Evolutionary conservation across 306 rosid species (phyloP).

Genomic region (Phaseolus lunatus): DNA sequence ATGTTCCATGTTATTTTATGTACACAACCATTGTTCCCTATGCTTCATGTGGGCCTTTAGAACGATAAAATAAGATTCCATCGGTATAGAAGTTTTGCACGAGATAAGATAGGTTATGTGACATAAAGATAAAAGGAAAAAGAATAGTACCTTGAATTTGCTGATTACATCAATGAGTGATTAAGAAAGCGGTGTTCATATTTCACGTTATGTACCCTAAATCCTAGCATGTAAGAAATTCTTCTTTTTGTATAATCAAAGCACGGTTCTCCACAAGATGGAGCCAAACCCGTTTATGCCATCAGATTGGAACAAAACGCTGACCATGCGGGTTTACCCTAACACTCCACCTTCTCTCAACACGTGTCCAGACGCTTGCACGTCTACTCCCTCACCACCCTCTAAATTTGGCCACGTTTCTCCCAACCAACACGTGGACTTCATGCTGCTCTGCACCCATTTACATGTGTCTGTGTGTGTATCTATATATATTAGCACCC

Average conservation of each 20-base stretch:
- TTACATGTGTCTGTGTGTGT: no score
- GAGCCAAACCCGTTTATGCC: slow-evolving; percentile 36
- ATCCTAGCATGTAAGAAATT: slow-evolving; percentile 1
- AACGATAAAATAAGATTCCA: neutral
- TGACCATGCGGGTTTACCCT: slow-evolving; percentile 25
- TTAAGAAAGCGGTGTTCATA: neutral
- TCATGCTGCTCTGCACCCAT: neutral
- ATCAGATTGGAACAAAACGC: slow-evolving; percentile 14
- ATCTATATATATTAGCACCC: neutral
- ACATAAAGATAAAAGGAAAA: slow-evolving; percentile 12
- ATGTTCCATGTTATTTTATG: no score
- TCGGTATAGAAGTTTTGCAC: neutral
- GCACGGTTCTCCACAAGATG: neutral
- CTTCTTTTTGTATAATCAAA: neutral
- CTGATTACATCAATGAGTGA: neutral
- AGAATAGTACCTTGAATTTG: neutral
- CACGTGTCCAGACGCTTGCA: slow-evolving; percentile 54
- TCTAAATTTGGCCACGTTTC: slow-evolving; percentile 56
- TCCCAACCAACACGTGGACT: slow-evolving; percentile 54
- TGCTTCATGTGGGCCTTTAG: neutral
- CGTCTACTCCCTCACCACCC: neutral
- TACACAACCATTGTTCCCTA: neutral
- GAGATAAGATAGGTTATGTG: slow-evolving; percentile 3
- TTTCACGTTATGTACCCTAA: neutral
- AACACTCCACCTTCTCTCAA: neutral